A percentile compares a stretch with the other conserved stretches of the same genome.
Evolutionary conservation across 106 monocot genomes (phyloP).

Genomic region (Iris macrosiphon): DNA sequence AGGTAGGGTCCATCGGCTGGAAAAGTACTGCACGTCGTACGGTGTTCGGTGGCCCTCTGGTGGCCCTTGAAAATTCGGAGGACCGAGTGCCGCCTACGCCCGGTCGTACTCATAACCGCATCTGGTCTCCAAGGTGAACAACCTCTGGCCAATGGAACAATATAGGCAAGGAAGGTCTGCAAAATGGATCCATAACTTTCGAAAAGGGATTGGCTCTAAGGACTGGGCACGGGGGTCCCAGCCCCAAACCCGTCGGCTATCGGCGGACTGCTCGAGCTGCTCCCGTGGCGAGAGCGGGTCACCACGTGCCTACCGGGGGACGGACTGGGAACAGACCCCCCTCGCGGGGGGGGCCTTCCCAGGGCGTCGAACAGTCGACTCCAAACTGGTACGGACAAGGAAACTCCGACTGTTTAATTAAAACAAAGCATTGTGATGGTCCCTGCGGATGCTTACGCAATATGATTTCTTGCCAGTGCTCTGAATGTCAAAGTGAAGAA

Average conservation of each 20-base stretch:
- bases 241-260: constrained; percentile 9
- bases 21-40: constrained; percentile 9
- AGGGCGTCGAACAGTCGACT: constrained; percentile 8
- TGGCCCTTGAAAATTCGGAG: constrained; percentile 26
- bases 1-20: constrained; percentile 15
- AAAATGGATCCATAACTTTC: constrained; percentile 30
- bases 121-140: constrained; percentile 36
- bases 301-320: constrained; percentile 9
- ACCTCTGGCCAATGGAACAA: constrained; percentile 27
- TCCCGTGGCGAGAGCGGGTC: constrained; percentile 5
- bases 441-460: no score
- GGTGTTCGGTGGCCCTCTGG: constrained; percentile 10
- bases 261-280: constrained; percentile 17
- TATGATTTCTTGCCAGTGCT: no score
- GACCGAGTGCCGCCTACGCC: constrained; percentile 14
- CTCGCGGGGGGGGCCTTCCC: neutral
- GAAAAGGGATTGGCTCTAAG: constrained; percentile 30
- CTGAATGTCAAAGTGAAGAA: no score
- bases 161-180: constrained; percentile 32
- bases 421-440: no score
- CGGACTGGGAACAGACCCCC: constrained; percentile 11
- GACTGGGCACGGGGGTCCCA: constrained; percentile 16
- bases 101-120: constrained; percentile 32
- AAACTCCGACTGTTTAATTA: no score
- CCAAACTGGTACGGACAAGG: no score